Base-by-base conservation (phyloP, 345 rosid species). In the Combretum micranthum region DNA sequence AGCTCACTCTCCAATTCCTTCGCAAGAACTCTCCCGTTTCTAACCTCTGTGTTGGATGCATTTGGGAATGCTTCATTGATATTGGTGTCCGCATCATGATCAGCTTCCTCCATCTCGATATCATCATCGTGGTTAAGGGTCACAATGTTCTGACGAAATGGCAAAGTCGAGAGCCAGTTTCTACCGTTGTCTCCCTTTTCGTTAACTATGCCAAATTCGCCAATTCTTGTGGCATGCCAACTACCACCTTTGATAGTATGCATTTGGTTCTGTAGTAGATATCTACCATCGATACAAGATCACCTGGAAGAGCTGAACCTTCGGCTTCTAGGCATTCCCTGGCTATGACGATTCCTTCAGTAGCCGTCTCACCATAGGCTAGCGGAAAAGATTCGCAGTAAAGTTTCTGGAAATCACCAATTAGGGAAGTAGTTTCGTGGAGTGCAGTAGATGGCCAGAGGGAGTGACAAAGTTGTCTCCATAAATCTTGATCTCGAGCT, bases 391-490 rank as follows among this genome's bases (percentile, higher is more conserved):
- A 69, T 19, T 74, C 69, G 4, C 69, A 64, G 50, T 71, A 73
- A 63, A 80, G 61, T 15, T 56, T 58, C 50, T 53, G 15, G 62
- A 72, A 75, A 47, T 63, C 72, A 12, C 54, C 39, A 0, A 18
- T 13, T 0, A 49, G 64, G 0, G 44, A 55, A n/a, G 54, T 46
- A 5, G 64, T 63, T 55, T 61, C 70, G 9, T 62, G 22, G 15
- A 63, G 60, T 6, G 64, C 39, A 6, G 77, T 66, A 15, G 77
- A 81, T 50, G 83, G 81, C 77, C 81, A 74, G 11, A 67, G 62
- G 43, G 72, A 66, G 44, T 61, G 64, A 52, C 77, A 73, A 12
- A 63, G 20, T 8, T 25, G 53, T 23, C 53, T 57, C 79, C 77
- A 68, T 7, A 68, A 56, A 2, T 23, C 42, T 4, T 39, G 75